Base-by-base conservation (phyloP, 495 filamentous ascomycete species). In the Hypomontagnella submonticulosa region DNA sequence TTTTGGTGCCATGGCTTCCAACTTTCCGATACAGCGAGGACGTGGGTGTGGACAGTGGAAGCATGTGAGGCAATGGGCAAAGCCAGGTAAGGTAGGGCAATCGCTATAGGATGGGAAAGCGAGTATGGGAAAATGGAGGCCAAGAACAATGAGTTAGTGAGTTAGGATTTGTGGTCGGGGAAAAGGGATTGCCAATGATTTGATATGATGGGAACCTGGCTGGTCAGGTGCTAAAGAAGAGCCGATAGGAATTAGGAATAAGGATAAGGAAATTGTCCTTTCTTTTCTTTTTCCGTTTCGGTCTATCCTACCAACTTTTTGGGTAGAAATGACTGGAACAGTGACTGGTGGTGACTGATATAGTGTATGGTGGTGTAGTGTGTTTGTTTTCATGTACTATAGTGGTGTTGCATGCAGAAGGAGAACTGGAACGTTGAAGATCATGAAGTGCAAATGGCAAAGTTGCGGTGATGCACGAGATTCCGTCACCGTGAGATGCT, bases 1-100 rank as follows among this genome's bases (percentile, higher is more conserved):
- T 57, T 64, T 76, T 51, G 77, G 78, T 63, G 77, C 72, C 80
- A 83, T 83, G 15, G 33, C 73, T 69, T 66, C 69, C 51, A 60
- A 66, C 38, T 66, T 59, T 70, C 57, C 60, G 33, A 55, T 65
- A 56, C 15, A 15, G 33, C 40, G 30, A 70, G 19, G 19, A 15
- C 19, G 20, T 42, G 20, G 32, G 18, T 38, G 34, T 54, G 37
- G 13, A 34, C 53, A 61, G 43, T 12, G 47, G 46, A 41, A 61
- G 51, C 66, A 71, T 73, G 59, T 60, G 59, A 63, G 55, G 70
- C 57, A 57, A 27, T 38, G 36, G 19, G 51, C 18, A 40, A 27
- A 6, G 32, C 13, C 16, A 1, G 47, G 30, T 30, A 20, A 30
- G 11, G 51, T 50, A 54, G 36, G 41, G 15, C 36, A 13, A 38